A percentile compares a stretch with the other conserved stretches of the same genome.
phyloP scores from a whole-genome alignment of 257 asterid genomes.

The Galeopsis tetrahit region DNA sequence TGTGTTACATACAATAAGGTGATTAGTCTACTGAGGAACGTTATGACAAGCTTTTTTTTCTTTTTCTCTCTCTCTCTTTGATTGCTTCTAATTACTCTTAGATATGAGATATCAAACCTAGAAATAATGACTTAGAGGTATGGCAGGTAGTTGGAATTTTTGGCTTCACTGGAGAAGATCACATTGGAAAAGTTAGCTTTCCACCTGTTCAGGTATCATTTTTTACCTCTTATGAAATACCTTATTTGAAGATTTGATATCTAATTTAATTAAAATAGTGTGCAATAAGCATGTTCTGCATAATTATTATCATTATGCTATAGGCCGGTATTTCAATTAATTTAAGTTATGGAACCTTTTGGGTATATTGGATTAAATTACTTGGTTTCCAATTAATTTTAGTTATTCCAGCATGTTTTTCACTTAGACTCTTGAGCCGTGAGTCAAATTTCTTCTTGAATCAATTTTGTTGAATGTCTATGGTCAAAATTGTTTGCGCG shows the following conservation, averaged over 20 bases:
- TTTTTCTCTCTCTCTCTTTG: neutral
- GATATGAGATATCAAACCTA: slow-evolving; percentile 20
- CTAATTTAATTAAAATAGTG: neutral
- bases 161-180: slow-evolving; percentile 96
- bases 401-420: neutral
- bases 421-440: neutral
- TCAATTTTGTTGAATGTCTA: neutral
- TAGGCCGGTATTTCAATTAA: neutral
- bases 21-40: slow-evolving; percentile 19
- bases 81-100: neutral
- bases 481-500: slow-evolving; percentile 5
- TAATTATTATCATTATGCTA: neutral
- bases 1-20: slow-evolving; percentile 97
- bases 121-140: slow-evolving; percentile 21
- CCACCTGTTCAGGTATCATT: slow-evolving; percentile 89
- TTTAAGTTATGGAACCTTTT: neutral
- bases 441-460: neutral
- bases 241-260: slow-evolving; percentile 12
- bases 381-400: too few relatives aligned
- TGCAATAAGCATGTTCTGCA: neutral
- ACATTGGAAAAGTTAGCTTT: slow-evolving; percentile 89
- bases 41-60: neutral
- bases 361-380: neutral
- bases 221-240: neutral
- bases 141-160: slow-evolving; percentile 85